phyloP scores from a whole-genome alignment of 495 filamentous ascomycete species.

The Trichoderma gamsii region DNA sequence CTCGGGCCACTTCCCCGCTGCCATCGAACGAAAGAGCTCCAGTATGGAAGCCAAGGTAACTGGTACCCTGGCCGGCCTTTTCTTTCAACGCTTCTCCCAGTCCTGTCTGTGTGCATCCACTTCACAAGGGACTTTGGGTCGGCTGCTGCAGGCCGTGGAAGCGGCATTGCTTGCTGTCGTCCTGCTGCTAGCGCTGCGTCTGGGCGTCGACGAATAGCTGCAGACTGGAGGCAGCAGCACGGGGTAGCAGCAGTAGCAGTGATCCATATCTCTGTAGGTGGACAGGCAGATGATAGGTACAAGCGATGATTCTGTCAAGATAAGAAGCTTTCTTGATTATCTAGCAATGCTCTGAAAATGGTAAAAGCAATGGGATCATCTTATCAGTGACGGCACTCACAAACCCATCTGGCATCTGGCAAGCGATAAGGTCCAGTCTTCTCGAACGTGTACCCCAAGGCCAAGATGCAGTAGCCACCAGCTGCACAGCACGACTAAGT shows the following conservation, averaged over 20 bases:
- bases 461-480: not conserved
- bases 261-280: too few relatives aligned
- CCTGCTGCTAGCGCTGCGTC: not conserved
- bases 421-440: too few relatives aligned
- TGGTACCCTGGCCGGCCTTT: not conserved
- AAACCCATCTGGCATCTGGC: too few relatives aligned
- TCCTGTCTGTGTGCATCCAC: not conserved
- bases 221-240: not conserved
- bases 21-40: not conserved
- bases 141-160: not conserved
- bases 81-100: not conserved
- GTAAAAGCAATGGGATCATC: too few relatives aligned
- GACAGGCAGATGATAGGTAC: too few relatives aligned
- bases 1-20: not conserved
- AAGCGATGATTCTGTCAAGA: too few relatives aligned
- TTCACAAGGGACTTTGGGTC: not conserved
- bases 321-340: too few relatives aligned
- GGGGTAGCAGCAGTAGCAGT: not conserved
- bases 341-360: too few relatives aligned
- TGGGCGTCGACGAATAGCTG: not conserved
- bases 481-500: not conserved
- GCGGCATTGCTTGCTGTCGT: not conserved
- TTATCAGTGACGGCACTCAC: too few relatives aligned
- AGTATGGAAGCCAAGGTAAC: too few relatives aligned
- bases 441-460: not conserved